Conservation (phyloP, 176 grass and related monocot genomes). For the Oryza longistaminata region DNA sequence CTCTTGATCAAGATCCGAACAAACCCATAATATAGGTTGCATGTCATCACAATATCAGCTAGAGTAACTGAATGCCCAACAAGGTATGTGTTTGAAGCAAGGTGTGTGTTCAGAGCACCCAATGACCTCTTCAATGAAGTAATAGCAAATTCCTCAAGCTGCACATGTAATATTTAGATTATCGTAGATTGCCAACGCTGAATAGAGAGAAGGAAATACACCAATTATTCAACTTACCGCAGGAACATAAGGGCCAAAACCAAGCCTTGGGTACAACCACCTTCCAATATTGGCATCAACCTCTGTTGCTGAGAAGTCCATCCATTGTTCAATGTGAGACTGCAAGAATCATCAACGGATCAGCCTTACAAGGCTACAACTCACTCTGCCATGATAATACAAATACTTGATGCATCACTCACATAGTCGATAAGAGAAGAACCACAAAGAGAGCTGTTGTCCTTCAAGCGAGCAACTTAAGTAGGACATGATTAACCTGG, state of each 20-base stretch:
- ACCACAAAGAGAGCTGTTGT: constrained; percentile 58
- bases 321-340: constrained; percentile 88
- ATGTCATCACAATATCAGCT: constrained; percentile 72
- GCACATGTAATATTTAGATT: constrained; percentile 5
- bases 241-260: constrained; percentile 44
- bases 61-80: constrained; percentile 79
- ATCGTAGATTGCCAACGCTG: neutral
- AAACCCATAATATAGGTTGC: constrained; percentile 69
- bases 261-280: constrained; percentile 78
- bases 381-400: neutral
- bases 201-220: neutral
- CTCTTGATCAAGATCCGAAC: constrained; percentile 50
- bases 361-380: neutral
- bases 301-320: constrained; percentile 76
- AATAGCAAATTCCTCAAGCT: constrained; percentile 74
- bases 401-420: constrained; percentile 35
- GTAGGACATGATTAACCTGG: constrained; percentile 11
- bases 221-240: constrained; percentile 43
- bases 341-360: constrained; percentile 25
- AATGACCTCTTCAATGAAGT: constrained; percentile 69
- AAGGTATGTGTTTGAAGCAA: constrained; percentile 68
- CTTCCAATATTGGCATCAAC: constrained; percentile 60
- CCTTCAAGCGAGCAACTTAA: constrained; percentile 81
- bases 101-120: constrained; percentile 65
- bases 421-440: constrained; percentile 86